Base-by-base conservation (phyloP, 306 rosid genomes). In the Vigna hirtella region DNA sequence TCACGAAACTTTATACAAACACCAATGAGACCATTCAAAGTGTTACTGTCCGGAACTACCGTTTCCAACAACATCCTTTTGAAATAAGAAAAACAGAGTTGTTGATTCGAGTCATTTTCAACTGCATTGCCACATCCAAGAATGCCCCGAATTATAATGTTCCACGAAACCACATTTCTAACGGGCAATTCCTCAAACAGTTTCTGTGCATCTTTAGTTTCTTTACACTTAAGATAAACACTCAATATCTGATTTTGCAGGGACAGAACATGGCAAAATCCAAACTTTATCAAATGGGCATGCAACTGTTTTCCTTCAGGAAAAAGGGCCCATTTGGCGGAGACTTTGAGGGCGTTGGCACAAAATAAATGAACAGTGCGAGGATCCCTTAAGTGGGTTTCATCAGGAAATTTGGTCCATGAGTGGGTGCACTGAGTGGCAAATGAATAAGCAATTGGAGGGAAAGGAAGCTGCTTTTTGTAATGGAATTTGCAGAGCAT, bases 161-260 rank as follows among this genome's bases (percentile, higher is more conserved):
- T 92, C 94, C 94, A 92, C 1, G 90, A 87, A 20, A 90, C 93
- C 67, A 86, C 91, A 78, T 90, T 89, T 88, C 93, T 90, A 14
- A 6, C 78, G 51, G 69, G 64, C 97, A 92, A 84, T 90, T 88
- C 93, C 50, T 53, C 97, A 34, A 94, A 88, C 90, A 94, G 49
- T 24, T 74, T 85, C 20, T 81, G 68, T 66, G 94, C 96, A 49
- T 79, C 49, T 9, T 42, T 15, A 28, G 79, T 51, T 73, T 88
- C 78, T 69, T 79, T 78, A 81, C 90, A 84, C 13, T 80, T 87
- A 1, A 90, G 82, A 40, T 86, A 91, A 7, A 83, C 62, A 73
- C 63, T 81, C 84, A 94, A 74, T 7, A 89, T 43, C 65, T 84
- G 93, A 74, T 85, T 81, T 82, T 89, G 93, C 2, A 85, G 77